These are phyloP conservation scores for Arachis monticola DNA, from an alignment of 331 rosid genomes.

Conservation along the genomic window DNA sequence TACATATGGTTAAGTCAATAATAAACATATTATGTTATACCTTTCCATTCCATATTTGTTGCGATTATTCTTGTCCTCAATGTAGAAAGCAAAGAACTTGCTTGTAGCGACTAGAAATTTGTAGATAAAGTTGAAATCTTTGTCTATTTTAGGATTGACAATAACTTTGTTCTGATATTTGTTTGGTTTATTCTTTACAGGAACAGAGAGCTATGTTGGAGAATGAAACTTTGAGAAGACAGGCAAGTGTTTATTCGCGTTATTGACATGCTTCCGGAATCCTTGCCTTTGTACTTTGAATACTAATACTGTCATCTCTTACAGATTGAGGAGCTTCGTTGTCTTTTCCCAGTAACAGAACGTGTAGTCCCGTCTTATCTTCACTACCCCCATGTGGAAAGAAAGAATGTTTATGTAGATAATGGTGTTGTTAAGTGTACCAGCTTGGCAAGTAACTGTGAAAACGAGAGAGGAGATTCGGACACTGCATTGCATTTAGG, in stretches of 20 bases:
- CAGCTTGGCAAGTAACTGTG: slow-evolving; percentile 48
- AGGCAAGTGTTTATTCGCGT: slow-evolving; percentile 51
- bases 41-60: background rate
- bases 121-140: background rate
- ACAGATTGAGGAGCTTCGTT: slow-evolving; percentile 71
- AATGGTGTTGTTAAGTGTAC: slow-evolving; percentile 43
- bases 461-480: slow-evolving; percentile 69
- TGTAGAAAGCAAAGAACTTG: background rate
- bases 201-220: slow-evolving; percentile 83
- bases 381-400: slow-evolving; percentile 23
- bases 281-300: background rate
- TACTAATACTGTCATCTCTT: slow-evolving; percentile 6
- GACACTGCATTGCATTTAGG: slow-evolving; percentile 88
- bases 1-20: background rate
- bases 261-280: slow-evolving; percentile 17
- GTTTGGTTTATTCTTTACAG: slow-evolving; percentile 55
- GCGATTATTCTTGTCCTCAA: background rate
- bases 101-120: background rate
- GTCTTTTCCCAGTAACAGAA: slow-evolving; percentile 57
- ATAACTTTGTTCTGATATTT: slow-evolving; percentile 3
- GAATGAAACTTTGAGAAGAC: slow-evolving; percentile 85
- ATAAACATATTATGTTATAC: background rate
- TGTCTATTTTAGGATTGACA: background rate
- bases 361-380: slow-evolving; percentile 37
- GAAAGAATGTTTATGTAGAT: slow-evolving; percentile 46